phyloP scores from a whole-genome alignment of 1,284 basidiomycete genomes.

The Cerioporus squamosus region DNA sequence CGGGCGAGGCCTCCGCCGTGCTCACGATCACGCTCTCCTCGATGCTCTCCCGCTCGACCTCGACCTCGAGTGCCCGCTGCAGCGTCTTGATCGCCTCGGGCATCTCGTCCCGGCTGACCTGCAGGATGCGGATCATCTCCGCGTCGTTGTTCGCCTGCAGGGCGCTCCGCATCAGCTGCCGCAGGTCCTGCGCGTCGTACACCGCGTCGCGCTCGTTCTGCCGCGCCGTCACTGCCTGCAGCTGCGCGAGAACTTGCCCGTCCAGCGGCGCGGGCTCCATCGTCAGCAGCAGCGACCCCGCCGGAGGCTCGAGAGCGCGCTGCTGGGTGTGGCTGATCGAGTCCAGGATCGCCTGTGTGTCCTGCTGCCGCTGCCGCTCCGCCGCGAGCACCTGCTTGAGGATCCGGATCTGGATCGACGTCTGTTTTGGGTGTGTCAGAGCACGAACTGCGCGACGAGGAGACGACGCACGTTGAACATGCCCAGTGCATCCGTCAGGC shows the following conservation, averaged over 20 bases:
- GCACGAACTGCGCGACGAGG: neutral
- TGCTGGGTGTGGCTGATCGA: conserved; percentile 8
- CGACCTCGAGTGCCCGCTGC: too few species aligned
- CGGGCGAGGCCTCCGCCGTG: too few species aligned
- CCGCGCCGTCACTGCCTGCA: conserved; percentile 29
- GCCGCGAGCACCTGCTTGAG: conserved; percentile 55
- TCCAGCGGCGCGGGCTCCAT: conserved; percentile 19
- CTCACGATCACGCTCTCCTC: too few species aligned
- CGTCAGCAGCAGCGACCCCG: conserved; percentile 1
- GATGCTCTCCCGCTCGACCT: too few species aligned
- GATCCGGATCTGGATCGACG: conserved; percentile 63
- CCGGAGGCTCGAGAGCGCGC: conserved; percentile 10
- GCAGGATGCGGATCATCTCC: too few species aligned
- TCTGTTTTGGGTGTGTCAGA: conserved; percentile 27
- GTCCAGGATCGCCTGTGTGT: conserved; percentile 33
- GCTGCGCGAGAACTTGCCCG: conserved; percentile 16
- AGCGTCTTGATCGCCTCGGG: too few species aligned
- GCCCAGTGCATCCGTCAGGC: conserved; percentile 25
- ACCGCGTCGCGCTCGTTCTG: conserved; percentile 63
- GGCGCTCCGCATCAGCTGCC: conserved; percentile 60
- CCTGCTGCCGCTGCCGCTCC: conserved; percentile 35
- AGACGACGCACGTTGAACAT: conserved; percentile 20
- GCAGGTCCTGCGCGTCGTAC: conserved; percentile 60
- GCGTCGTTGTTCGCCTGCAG: conserved; percentile 58
- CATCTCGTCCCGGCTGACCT: too few species aligned